A percentile compares a stretch with the other conserved stretches of the same genome.
phyloP scores from a whole-genome alignment of 2,329 filamentous ascomycete genomes.

The Dothideomycetes sp. region DNA sequence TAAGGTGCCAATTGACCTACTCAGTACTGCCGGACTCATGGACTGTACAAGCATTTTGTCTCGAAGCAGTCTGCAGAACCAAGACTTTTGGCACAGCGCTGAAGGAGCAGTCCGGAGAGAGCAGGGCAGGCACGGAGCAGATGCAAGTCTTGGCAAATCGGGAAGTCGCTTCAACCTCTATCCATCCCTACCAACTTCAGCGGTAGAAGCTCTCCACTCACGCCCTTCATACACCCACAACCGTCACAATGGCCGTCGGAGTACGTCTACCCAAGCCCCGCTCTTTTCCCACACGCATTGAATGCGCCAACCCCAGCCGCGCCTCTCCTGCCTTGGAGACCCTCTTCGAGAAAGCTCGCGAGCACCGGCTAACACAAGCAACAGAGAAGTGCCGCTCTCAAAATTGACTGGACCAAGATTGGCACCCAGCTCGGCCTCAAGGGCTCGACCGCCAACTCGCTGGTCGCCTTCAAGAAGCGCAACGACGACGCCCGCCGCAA shows the following conservation, averaged over 20 bases:
- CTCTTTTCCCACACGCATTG: neutral
- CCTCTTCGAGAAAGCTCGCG: too few species aligned
- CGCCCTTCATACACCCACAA: constrained; percentile 34
- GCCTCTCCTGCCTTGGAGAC: too few species aligned
- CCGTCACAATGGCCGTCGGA: constrained; percentile 52
- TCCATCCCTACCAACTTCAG: neutral
- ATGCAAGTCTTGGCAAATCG: too few species aligned
- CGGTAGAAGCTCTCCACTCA: constrained; percentile 24
- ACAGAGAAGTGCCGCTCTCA: constrained; percentile 95
- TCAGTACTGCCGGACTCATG: too few species aligned
- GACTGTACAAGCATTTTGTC: too few species aligned
- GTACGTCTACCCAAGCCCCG: constrained; percentile 44
- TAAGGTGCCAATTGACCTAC: too few species aligned
- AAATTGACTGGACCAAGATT: constrained; percentile 98
- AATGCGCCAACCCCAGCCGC: too few species aligned
- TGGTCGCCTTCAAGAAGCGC: constrained; percentile 98
- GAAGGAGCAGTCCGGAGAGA: too few species aligned
- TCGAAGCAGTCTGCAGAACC: too few species aligned
- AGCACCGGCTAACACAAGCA: too few species aligned
- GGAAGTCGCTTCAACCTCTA: neutral
- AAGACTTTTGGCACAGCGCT: too few species aligned
- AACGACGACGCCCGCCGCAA: constrained; percentile 98
- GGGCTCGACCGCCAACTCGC: constrained; percentile 82
- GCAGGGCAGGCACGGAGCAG: too few species aligned
- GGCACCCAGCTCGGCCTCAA: constrained; percentile 89